Conservation (phyloP, 257 asterid species). For the Solanum chilense region DNA sequence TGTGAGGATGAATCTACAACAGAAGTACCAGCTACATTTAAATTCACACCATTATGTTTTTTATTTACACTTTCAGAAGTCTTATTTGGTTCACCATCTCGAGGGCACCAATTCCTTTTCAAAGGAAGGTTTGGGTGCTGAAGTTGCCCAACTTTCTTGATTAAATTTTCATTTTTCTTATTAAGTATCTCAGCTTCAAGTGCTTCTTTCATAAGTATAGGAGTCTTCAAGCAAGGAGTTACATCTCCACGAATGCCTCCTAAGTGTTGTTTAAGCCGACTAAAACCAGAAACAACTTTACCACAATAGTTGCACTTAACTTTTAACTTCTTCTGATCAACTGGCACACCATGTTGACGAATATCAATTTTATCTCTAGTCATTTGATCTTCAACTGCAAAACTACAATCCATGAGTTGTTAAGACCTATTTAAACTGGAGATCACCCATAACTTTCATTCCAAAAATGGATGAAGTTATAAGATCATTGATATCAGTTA, state of each 20-base stretch:
- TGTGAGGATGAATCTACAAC: not conserved
- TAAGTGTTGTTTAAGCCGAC: conserved; percentile 8
- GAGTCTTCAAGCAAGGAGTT: conserved; percentile 7
- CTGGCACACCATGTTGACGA: not conserved
- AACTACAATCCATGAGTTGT: not conserved
- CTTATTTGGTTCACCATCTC: not conserved
- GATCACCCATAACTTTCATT: not conserved
- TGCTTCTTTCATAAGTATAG: not conserved
- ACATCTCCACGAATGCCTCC: conserved; percentile 17
- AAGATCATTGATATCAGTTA: not conserved
- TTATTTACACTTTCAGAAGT: not conserved
- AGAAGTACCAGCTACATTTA: not conserved
- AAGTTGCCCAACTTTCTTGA: conserved; percentile 3
- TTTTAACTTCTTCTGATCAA: conserved; percentile 1
- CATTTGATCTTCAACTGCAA: not conserved
- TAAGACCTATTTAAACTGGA: not conserved
- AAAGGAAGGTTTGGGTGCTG: not conserved
- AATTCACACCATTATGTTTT: conserved; percentile 1
- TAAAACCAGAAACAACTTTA: conserved; percentile 5
- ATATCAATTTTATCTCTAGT: not conserved
- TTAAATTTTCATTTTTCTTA: conserved; percentile 2
- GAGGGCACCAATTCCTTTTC: conserved; percentile 9
- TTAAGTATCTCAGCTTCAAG: conserved; percentile 8
- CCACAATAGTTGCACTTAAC: conserved; percentile 10
- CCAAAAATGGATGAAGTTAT: not conserved